Evolutionary conservation across 2,329 filamentous ascomycete species (phyloP).

Genomic region (Zymoseptoria brevis): DNA sequence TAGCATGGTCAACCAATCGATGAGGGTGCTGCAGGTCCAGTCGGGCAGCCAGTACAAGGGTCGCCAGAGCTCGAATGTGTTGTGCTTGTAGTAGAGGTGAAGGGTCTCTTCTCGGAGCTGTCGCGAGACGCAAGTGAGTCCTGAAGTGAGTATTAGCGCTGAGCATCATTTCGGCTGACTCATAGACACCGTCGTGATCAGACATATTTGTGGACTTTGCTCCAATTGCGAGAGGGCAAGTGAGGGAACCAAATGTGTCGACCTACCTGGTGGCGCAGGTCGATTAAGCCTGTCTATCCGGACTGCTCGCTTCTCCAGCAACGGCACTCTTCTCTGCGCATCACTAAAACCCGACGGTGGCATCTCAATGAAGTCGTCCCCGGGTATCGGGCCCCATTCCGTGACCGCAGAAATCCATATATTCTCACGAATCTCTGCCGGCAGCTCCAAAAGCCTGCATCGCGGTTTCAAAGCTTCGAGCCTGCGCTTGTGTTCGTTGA

Average conservation of each 20-base stretch:
- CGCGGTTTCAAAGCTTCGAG: neutral
- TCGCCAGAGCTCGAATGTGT: constrained; percentile 22
- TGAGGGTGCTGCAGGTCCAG: constrained; percentile 18
- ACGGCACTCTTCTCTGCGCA: neutral
- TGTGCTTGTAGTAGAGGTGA: constrained; percentile 19
- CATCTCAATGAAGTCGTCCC: neutral
- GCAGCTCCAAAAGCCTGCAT: constrained; percentile 15
- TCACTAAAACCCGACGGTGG: neutral
- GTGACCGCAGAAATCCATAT: constrained; percentile 17
- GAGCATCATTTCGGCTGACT: neutral
- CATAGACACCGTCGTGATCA: too few relatives aligned
- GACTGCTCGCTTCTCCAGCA: constrained; percentile 12
- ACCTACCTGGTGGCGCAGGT: constrained; percentile 7
- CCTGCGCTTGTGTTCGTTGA: neutral
- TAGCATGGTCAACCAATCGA: constrained; percentile 19
- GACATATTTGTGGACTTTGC: too few relatives aligned
- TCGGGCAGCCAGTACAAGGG: constrained; percentile 19
- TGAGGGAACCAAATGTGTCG: neutral
- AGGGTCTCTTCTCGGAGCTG: constrained; percentile 17
- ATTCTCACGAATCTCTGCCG: constrained; percentile 17
- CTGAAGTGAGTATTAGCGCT: neutral
- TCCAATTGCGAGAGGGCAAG: too few relatives aligned
- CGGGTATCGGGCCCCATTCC: constrained; percentile 10
- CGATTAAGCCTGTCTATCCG: constrained; percentile 16
- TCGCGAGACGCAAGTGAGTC: constrained; percentile 15